Base-by-base conservation (phyloP, 1,139 yeast species). In the Candida neerlandica region DNA sequence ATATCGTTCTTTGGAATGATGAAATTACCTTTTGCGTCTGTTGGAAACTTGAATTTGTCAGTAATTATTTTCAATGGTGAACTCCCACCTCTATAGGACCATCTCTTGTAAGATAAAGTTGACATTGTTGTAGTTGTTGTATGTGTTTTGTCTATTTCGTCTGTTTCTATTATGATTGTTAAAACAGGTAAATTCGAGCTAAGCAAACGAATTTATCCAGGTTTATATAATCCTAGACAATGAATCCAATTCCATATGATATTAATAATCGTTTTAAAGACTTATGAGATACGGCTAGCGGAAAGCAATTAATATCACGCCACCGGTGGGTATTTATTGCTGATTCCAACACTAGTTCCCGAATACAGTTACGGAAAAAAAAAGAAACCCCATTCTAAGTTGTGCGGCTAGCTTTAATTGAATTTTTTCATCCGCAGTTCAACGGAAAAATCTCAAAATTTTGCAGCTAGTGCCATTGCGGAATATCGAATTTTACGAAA, bases 1-100 rank as follows among this genome's bases (percentile, higher is more conserved):
- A 86, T 62, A 49, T 80, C 74, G 50, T 73, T 67, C n/a, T 70
- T 63, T 14, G 79, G 39, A 58, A 66, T 58, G 58, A 35, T 23
- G 27, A 30, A 39, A 18, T 43, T 27, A 3, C 41, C 45, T n/a
- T 43, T 5, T 9, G 15, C 7, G 18, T 43, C 39, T 1, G 40
- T 34, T 4, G 38, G 27, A n/a, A 43, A 43, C 7, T 43, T 37
- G 15, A 43, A 43, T 5, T 23, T 34, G 15, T 26, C 45, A 11
- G 23, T 16, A 3, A 15, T 43, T 4, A 43, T 43, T 27, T 35
- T 16, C 30, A 43, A 43, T 16, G 45, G 45, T 6, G 41, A 21
- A 3, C 26, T 16, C 5, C 34, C 41, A 15, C 12, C 7, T 15
- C 15, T 35, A 12, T n/a, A 43, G 3, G 41, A n/a, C 33, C 34